Evolutionary conservation across 1,284 basidiomycete genomes (phyloP), one percentile per base, ranked within the genome.

Genomic region (Apiotrichum gracile): DNA sequence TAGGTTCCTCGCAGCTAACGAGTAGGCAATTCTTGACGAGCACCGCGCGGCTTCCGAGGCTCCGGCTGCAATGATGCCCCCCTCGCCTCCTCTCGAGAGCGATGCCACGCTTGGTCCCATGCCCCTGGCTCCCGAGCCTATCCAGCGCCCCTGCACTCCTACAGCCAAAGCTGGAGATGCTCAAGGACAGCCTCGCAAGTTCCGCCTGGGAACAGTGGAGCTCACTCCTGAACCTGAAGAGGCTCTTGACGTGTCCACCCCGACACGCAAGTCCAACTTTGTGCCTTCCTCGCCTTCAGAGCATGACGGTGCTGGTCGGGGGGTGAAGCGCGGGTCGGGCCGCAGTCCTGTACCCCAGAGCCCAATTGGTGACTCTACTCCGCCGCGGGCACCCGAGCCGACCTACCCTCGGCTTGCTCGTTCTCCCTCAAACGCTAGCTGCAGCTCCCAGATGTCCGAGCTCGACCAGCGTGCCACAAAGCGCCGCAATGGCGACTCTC

Each of bases 11-110:
- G 40, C 46, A 54, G 25, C 47, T 61, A 24, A 77, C 78, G 4
- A 21, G 6, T 48, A 70, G 61, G 75, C 78, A 14, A 72, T 79
- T 1, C 69, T 78, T 19, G 74, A 79, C 12, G 50, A 51, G 2
- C 46, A 47, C 35, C 24, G 85, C 87, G 4, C 82, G 83, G 29
- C 60, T 57, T 44, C 85, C 31, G 87, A 34, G 68, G 72, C 66
- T 62, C 60, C 55, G 60, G 64, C 38, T 79, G 79, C n/a, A 79
- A 47, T 72, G 63, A 68, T 10, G 60, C 73, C 9, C 9, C 66
- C 68, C 0, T 67, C 70, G 10, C 69, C 70, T 0, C 67, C 70
- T 2, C 45, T 61, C 10, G 66, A 68, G 52, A 44, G 31, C 29
- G 46, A 51, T 35, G 41, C 29, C 1, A 27, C 39, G 21, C 40